Evolutionary conservation across 2,329 filamentous ascomycete genomes (phyloP), one percentile per base, ranked within the genome.

Genomic region (Talaromyces piceae): DNA sequence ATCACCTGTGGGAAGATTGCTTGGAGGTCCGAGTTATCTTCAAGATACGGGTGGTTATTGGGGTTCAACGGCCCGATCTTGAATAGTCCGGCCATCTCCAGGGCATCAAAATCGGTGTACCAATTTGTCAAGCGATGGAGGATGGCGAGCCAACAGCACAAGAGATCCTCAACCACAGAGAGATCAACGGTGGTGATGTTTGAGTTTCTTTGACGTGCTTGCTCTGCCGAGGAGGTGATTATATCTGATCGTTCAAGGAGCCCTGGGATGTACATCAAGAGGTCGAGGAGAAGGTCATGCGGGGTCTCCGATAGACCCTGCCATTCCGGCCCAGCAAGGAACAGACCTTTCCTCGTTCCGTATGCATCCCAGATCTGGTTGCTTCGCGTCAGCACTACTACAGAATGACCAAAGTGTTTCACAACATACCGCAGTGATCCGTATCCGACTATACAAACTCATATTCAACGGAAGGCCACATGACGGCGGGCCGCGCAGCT

Each of bases 331-430:
- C 41, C 41, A 26, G 51, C 51, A 12, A 53, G 37, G 20, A 49
- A 53, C 18, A 31, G 11, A n/a, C 13, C 13, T 33, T 49, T 53
- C 12, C 51, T 47, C 7, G 41, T 49, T 13, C 51, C 51, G 27
- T 49, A 53, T 33, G 51, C 46, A 25, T 53, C 51, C 51, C 51
- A 53, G n/a, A 53, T 23, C 51, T 53, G 25, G 3, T n/a, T n/a
- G 2, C 3, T 4, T 13, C 13, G 39, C n/a, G 13, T 43, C 22
- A 43, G 20, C 5, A 12, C 3, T 25, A 43, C 9, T 3, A 6
- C 6, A 43, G 20, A 11, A 25, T 4, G 9, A 9, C 3, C 11
- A 25, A 6, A 4, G 25, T 11, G 13, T n/a, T 11, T 12, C 20
- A 37, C 3, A 28, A 49, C 51, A 46, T 44, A 53, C 51, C 23